These are phyloP conservation scores for Pleurotus tuber-regium DNA, from an alignment of 768 basidiomycete genomes.

Conservation along the genomic window DNA sequence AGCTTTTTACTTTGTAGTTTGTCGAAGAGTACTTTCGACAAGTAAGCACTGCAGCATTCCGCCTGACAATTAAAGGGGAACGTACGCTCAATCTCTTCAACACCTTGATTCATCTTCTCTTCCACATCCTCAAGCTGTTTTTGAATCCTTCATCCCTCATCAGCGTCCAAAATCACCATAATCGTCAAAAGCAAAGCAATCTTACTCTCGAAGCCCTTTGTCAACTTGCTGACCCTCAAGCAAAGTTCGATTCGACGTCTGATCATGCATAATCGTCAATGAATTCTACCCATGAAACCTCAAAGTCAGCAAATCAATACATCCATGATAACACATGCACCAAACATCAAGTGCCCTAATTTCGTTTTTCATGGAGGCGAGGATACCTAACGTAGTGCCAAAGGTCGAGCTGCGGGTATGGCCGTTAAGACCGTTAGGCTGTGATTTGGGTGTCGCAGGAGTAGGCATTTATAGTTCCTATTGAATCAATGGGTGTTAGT, in stretches of 20 bases:
- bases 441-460: background rate
- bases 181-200: constrained; percentile 27
- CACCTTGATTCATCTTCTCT: constrained; percentile 37
- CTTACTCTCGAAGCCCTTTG: constrained; percentile 36
- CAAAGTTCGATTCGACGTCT: constrained; percentile 41
- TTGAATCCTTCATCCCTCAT: constrained; percentile 32
- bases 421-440: background rate
- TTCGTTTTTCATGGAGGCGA: constrained; percentile 3
- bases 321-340: background rate
- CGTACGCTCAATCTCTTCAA: constrained; percentile 49
- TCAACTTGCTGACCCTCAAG: constrained; percentile 34
- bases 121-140: constrained; percentile 43
- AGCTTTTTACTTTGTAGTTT: constrained; percentile 43
- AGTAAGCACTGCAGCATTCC: background rate
- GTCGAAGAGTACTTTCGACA: constrained; percentile 44
- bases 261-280: constrained; percentile 42
- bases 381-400: background rate
- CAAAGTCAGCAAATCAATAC: background rate
- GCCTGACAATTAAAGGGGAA: background rate
- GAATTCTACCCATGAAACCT: constrained; percentile 31
- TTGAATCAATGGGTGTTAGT: too few relatives aligned
- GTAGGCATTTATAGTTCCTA: too few relatives aligned
- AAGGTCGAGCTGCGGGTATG: background rate
- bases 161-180: background rate
- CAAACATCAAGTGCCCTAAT: constrained; percentile 2